Conservation (phyloP, 495 filamentous ascomycete species). For the Tuber magnatum region DNA sequence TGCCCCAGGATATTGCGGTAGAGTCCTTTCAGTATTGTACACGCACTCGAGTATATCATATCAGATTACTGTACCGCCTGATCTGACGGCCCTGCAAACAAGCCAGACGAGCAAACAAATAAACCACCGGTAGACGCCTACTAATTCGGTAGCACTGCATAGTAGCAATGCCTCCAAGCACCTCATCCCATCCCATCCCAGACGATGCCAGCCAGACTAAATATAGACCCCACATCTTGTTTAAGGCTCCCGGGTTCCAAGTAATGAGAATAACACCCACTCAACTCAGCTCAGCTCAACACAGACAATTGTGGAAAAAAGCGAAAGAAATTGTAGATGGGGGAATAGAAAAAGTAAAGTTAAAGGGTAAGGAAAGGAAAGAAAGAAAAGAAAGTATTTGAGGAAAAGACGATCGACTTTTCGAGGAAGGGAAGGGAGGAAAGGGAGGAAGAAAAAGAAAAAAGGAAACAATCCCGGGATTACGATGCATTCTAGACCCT, state of each 20-base stretch:
- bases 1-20: not conserved
- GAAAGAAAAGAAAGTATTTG: not conserved
- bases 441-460: constrained; percentile 18
- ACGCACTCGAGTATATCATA: not conserved
- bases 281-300: not conserved
- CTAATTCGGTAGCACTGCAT: not conserved
- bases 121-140: not conserved
- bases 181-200: not conserved
- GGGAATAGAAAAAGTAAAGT: not conserved
- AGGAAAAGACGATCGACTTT: not conserved
- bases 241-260: not conserved
- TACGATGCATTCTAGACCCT: not conserved
- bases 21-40: not conserved
- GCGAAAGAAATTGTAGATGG: not conserved
- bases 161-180: not conserved
- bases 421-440: constrained; percentile 6
- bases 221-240: constrained; percentile 1
- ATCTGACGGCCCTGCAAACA: not conserved
- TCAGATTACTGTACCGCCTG: not conserved
- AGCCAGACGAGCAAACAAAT: not conserved
- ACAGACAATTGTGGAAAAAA: not conserved
- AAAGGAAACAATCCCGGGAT: not conserved
- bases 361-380: too few relatives aligned
- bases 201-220: not conserved
- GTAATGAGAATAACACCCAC: not conserved